A percentile compares a stretch with the other conserved stretches of the same genome.
Conservation (phyloP, 306 rosid species). For the Quercus robur region DNA sequence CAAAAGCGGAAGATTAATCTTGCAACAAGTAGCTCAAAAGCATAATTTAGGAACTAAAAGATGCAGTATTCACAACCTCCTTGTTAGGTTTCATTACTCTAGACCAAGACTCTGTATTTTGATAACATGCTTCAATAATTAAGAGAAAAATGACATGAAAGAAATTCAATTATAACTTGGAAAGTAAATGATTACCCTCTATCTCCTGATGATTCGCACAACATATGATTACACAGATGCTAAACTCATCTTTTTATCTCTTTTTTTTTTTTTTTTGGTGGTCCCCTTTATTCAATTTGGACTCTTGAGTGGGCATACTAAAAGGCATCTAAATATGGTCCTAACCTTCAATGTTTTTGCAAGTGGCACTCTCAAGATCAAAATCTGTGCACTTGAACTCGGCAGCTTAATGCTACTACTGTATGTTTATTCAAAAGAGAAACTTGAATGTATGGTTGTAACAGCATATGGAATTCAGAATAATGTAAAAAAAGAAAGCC, state of each 20-base stretch:
- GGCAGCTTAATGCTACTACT: not conserved
- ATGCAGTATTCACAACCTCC: not conserved
- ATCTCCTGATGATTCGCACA: not conserved
- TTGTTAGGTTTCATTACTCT: not conserved
- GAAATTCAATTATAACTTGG: not conserved
- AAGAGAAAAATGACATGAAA: not conserved
- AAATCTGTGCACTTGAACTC: not conserved
- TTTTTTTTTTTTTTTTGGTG: not conserved
- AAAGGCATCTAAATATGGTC: not conserved
- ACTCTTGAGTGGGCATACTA: not conserved
- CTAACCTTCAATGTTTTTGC: not conserved
- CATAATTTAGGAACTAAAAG: not conserved
- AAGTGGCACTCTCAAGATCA: not conserved
- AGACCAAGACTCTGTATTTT: not conserved
- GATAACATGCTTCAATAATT: not conserved
- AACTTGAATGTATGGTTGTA: not conserved
- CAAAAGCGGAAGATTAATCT: too few species aligned
- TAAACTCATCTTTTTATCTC: not conserved
- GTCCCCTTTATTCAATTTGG: too few species aligned
- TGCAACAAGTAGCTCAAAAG: not conserved
- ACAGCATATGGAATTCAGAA: not conserved
- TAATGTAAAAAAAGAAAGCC: not conserved
- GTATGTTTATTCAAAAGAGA: not conserved
- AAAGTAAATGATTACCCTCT: not conserved
- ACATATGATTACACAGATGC: not conserved